Conservation (phyloP, 1,284 basidiomycete species). For the Laetiporus sulphureus region DNA sequence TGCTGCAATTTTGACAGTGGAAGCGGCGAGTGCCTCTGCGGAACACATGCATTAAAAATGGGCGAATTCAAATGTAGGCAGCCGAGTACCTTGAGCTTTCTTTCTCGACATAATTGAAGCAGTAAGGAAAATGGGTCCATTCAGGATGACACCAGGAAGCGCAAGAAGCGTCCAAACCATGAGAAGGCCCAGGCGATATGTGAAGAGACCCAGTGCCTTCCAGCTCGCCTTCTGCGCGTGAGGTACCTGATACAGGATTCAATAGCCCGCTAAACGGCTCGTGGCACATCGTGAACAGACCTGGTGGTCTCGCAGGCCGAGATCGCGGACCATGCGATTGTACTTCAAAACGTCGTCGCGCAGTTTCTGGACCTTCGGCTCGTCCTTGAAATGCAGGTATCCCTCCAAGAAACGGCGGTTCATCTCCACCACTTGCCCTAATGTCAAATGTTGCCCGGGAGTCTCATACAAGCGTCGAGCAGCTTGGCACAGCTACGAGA, state of each 20-base stretch:
- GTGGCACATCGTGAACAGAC: slow-evolving; percentile 34
- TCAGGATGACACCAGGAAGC: slow-evolving; percentile 91
- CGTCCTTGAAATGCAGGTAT: slow-evolving; percentile 90
- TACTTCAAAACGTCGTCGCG: slow-evolving; percentile 87
- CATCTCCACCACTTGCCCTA: slow-evolving; percentile 96
- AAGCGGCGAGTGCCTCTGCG: slow-evolving; percentile 92
- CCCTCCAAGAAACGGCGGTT: slow-evolving; percentile 95
- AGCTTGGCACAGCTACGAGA: slow-evolving; percentile 83
- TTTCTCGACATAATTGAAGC: slow-evolving; percentile 85
- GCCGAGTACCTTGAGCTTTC: slow-evolving; percentile 80
- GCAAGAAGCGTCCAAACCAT: slow-evolving; percentile 84
- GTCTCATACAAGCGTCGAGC: slow-evolving; percentile 92
- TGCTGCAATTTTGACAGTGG: slow-evolving; percentile 92
- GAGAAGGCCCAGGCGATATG: slow-evolving; percentile 81
- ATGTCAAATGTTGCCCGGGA: slow-evolving; percentile 89
- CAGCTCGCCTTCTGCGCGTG: slow-evolving; percentile 80
- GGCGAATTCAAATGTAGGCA: slow-evolving; percentile 1
- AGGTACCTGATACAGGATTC: slow-evolving; percentile 45
- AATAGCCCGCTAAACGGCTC: neutral
- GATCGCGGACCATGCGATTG: slow-evolving; percentile 85
- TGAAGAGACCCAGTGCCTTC: slow-evolving; percentile 83
- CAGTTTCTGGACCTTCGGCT: slow-evolving; percentile 83
- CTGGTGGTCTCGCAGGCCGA: slow-evolving; percentile 98
- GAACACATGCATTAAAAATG: neutral
- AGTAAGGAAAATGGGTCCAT: slow-evolving; percentile 91